Percentiles rank a stretch among this genome's conserved stretches.
phyloP scores from a whole-genome alignment of 2,329 filamentous ascomycete genomes.

The Aureobasidium sp. region DNA sequence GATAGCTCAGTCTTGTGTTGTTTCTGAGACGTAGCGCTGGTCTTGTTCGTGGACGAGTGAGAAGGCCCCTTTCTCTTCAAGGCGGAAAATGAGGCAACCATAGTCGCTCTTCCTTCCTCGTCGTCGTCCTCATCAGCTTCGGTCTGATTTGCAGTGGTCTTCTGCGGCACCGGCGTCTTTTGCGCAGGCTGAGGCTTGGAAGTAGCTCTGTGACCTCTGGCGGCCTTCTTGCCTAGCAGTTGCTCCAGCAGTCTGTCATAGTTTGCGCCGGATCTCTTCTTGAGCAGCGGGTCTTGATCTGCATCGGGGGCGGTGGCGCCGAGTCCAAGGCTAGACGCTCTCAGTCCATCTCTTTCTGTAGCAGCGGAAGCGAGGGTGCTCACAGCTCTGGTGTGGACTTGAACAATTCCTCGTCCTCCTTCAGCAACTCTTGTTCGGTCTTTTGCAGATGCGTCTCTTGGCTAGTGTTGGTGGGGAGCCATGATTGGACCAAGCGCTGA shows the following conservation, averaged over 20 bases:
- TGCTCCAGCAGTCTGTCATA: constrained; percentile 38
- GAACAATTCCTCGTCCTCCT: constrained; percentile 50
- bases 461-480: constrained; percentile 45
- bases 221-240: constrained; percentile 37
- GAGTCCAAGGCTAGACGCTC: constrained; percentile 31
- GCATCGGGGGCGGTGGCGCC: constrained; percentile 32
- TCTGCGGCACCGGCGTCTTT: constrained; percentile 7
- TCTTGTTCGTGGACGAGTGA: constrained; percentile 11
- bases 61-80: constrained; percentile 14
- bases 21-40: not conserved
- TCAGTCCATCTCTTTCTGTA: constrained; percentile 11
- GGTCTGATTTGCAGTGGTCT: constrained; percentile 21
- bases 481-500: constrained; percentile 49
- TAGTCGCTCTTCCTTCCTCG: constrained; percentile 24
- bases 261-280: constrained; percentile 31
- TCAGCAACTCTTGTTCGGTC: constrained; percentile 39
- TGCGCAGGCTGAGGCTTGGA: constrained; percentile 17
- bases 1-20: not conserved
- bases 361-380: constrained; percentile 18
- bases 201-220: constrained; percentile 25
- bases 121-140: constrained; percentile 35
- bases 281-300: constrained; percentile 32
- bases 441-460: constrained; percentile 34
- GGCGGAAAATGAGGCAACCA: constrained; percentile 20
- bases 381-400: constrained; percentile 49